These are phyloP conservation scores for Phoenix dactylifera DNA, from an alignment of 176 grass and related monocot genomes.

Conservation along the genomic window DNA sequence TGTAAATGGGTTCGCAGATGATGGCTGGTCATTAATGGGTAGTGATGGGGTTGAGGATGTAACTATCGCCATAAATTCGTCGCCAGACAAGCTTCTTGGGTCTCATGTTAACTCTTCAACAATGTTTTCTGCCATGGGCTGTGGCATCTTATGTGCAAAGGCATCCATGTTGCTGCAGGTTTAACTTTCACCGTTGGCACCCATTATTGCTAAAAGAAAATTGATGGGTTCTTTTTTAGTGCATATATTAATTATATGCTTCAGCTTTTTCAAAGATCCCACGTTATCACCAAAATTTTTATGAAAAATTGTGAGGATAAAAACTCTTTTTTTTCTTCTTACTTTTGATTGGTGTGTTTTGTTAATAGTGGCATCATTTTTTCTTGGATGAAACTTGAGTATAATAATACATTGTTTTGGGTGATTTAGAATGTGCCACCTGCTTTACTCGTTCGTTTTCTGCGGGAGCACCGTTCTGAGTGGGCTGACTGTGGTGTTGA, in stretches of 20 bases:
- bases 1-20: conserved; percentile 80
- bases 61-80: conserved; percentile 65
- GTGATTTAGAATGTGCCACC: conserved; percentile 82
- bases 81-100: conserved; percentile 67
- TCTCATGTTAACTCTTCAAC: conserved; percentile 42
- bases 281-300: no score
- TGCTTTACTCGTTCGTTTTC: conserved; percentile 72
- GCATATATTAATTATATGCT: no score
- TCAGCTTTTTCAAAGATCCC: no score
- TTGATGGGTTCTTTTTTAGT: no score
- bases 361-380: background rate
- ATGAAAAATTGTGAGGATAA: no score
- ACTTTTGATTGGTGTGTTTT: background rate
- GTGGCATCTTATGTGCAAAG: conserved; percentile 91
- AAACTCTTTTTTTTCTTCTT: no score
- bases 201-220: no score
- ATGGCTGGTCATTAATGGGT: conserved; percentile 79
- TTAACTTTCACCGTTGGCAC: background rate
- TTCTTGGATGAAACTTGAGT: no score
- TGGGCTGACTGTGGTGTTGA: conserved; percentile 95
- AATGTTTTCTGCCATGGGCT: conserved; percentile 48
- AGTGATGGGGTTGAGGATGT: conserved; percentile 85
- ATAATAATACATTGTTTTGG: background rate
- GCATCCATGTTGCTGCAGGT: conserved; percentile 97
- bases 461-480: conserved; percentile 93